A percentile compares a stretch with the other conserved stretches of the same genome.
Evolutionary conservation across 352 stramenopile genomes (phyloP).

Genomic region (Phytophthora tentaculata): DNA sequence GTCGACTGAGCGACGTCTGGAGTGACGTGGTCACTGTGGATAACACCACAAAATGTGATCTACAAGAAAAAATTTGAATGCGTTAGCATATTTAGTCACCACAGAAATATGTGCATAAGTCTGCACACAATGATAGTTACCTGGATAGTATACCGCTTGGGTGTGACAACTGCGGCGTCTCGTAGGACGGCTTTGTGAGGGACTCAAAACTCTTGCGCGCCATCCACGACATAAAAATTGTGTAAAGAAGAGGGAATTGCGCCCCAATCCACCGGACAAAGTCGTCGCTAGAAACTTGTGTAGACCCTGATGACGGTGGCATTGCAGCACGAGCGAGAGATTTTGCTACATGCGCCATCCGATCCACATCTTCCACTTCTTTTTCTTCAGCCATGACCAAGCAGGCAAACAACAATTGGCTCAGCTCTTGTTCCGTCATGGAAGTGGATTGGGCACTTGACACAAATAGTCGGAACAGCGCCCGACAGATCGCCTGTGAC

Average conservation of each 20-base stretch:
- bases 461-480: slow-evolving; percentile 67
- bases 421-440: slow-evolving; percentile 52
- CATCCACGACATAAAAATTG: slow-evolving; percentile 82
- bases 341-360: slow-evolving; percentile 44
- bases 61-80: slow-evolving; percentile 22
- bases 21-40: slow-evolving; percentile 63
- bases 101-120: not conserved
- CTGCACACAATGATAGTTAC: slow-evolving; percentile 32
- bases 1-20: slow-evolving; percentile 60
- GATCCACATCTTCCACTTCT: slow-evolving; percentile 41
- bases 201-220: slow-evolving; percentile 54
- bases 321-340: slow-evolving; percentile 52
- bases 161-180: slow-evolving; percentile 54
- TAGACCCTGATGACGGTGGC: slow-evolving; percentile 22
- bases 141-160: slow-evolving; percentile 73
- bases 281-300: slow-evolving; percentile 49
- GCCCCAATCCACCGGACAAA: slow-evolving; percentile 66
- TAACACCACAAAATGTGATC: slow-evolving; percentile 70
- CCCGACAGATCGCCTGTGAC: slow-evolving; percentile 60
- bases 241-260: slow-evolving; percentile 79
- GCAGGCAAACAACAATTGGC: slow-evolving; percentile 51
- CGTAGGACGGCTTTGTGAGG: slow-evolving; percentile 60
- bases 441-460: slow-evolving; percentile 21
- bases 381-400: slow-evolving; percentile 60
- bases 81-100: slow-evolving; percentile 1